Evolutionary conservation across 148 eudicot genomes (phyloP), one percentile per base, ranked within the genome.

Genomic region (Linanthus parryae): DNA sequence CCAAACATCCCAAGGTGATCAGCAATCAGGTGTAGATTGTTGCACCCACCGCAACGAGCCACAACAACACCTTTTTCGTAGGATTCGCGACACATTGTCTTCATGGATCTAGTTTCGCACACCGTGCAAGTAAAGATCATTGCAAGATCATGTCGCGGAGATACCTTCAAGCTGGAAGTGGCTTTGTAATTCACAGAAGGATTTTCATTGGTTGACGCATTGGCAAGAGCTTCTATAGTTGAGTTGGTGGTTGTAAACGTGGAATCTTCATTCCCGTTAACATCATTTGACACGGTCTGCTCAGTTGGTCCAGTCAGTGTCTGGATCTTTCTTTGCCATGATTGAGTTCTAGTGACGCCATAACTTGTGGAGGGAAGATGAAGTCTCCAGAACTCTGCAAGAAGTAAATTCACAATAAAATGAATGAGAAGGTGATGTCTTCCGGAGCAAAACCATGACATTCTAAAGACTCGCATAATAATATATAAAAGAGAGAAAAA

Each of bases 41-140:
- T 61, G 66, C 98, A 91, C 21, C 94, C 98, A 15, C 72, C 79
- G 38, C 98, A 91, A 14, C 89, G 77, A 14, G 81, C 98, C 55
- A 86, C 84, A 25, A 86, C 98, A 27, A 91, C 79, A 2, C 98
- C 95, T 44, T 79, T 83, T 42, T 91, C 98, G 39, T 91, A 91
- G 9, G 94, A 91, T 23, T 86, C 79, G 13, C 87, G 89, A 36
- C 84, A 79, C 52, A 81, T 59, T 3, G 84, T 83, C 74, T 91
- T 91, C 62, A 81, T 42, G 3, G 86, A 76, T 63, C 98, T 76
- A 9, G 89, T 79, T 8, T 91, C 87, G 42, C 98, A 86, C 5
- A 81, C 89, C 52, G 68, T 83, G 79, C 95, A 91, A 11, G 98
- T 91, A 54, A 74, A 91, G 37, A 86, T 49, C 79, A 86, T 75